phyloP scores from a whole-genome alignment of 1,139 yeast genomes.

The Pichia inconspicua region DNA sequence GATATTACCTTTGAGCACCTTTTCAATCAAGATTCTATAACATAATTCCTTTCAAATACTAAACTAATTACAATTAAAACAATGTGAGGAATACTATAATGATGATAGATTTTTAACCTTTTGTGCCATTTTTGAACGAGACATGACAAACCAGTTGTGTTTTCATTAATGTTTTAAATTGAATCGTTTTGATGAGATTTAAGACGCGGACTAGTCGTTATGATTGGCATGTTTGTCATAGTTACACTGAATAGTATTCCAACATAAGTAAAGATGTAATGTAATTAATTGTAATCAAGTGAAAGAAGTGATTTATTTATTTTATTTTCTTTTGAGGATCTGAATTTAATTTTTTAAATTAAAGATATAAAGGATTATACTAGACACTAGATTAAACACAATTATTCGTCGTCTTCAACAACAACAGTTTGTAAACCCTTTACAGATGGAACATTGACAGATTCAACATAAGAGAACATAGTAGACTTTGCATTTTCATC shows the following conservation, averaged over 20 bases:
- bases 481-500: conserved; percentile 99
- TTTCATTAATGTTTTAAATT: conserved; percentile 10
- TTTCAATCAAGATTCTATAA: too few relatives aligned
- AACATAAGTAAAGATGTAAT: too few relatives aligned
- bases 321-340: neutral
- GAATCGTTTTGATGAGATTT: conserved; percentile 20
- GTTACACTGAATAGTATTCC: conserved; percentile 41
- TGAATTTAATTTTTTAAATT: neutral
- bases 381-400: neutral
- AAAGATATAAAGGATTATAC: neutral
- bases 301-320: too few relatives aligned
- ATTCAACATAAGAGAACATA: conserved; percentile 97
- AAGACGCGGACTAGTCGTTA: conserved; percentile 28
- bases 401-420: conserved; percentile 78
- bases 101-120: conserved; percentile 14
- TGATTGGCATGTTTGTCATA: conserved; percentile 44
- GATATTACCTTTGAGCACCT: too few relatives aligned
- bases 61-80: neutral
- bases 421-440: conserved; percentile 98
- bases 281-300: too few relatives aligned
- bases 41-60: neutral
- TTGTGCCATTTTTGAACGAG: conserved; percentile 24
- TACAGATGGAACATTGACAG: conserved; percentile 87
- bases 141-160: conserved; percentile 10
- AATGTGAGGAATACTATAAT: neutral